These are phyloP conservation scores for Cephalotrichum gorgonifer DNA, from an alignment of 2,329 filamentous ascomycete species.

Conservation along the genomic window DNA sequence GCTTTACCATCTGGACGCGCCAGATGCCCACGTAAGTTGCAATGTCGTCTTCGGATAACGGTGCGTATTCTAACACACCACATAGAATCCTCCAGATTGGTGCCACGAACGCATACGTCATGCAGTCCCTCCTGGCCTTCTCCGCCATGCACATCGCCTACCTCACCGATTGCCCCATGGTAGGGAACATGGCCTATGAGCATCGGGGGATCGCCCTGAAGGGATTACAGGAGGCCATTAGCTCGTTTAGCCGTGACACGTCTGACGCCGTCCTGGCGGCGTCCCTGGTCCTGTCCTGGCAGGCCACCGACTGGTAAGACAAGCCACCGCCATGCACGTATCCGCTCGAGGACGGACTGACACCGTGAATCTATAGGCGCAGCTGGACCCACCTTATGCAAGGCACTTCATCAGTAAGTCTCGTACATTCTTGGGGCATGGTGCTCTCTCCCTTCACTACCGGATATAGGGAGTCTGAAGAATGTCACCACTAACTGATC, in stretches of 20 bases:
- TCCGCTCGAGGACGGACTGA: slow-evolving; percentile 15
- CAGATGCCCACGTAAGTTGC: slow-evolving; percentile 77
- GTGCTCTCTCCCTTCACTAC: neutral
- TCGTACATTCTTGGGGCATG: no score
- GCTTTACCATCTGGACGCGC: slow-evolving; percentile 85
- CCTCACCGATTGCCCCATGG: slow-evolving; percentile 75
- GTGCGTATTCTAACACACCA: slow-evolving; percentile 1
- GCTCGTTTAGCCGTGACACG: slow-evolving; percentile 71
- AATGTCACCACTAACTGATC: neutral
- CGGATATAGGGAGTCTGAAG: neutral
- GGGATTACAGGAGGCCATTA: slow-evolving; percentile 80
- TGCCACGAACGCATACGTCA: slow-evolving; percentile 74
- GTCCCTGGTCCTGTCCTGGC: slow-evolving; percentile 88
- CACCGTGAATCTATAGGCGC: slow-evolving; percentile 48
- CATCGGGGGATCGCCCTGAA: slow-evolving; percentile 79
- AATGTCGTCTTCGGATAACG: slow-evolving; percentile 13
- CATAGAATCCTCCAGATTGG: slow-evolving; percentile 71
- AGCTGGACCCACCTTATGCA: slow-evolving; percentile 90
- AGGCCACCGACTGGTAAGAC: slow-evolving; percentile 85
- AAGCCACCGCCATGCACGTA: neutral
- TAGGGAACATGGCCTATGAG: slow-evolving; percentile 80
- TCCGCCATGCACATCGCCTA: slow-evolving; percentile 93
- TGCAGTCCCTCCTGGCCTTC: slow-evolving; percentile 85
- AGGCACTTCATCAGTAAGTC: slow-evolving; percentile 73
- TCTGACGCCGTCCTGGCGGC: slow-evolving; percentile 88